phyloP scores from a whole-genome alignment of 495 filamentous ascomycete species.

The Parathielavia appendiculata region DNA sequence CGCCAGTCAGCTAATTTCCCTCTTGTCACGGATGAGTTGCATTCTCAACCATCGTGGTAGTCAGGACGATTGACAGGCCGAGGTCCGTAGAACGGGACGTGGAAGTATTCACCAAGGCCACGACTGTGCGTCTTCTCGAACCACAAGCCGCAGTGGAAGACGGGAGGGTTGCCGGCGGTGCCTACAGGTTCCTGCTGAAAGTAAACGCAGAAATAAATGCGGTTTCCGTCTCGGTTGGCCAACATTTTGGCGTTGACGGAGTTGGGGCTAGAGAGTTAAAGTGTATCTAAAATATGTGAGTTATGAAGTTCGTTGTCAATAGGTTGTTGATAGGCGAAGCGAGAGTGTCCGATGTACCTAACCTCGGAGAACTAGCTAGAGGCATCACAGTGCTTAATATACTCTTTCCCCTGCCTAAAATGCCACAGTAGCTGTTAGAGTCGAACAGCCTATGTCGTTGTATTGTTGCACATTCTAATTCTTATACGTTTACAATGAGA shows the following conservation, averaged over 20 bases:
- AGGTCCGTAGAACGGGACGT: background rate
- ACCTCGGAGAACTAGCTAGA: no score
- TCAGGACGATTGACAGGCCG: background rate
- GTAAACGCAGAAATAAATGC: background rate
- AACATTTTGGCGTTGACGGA: background rate
- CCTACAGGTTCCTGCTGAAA: background rate
- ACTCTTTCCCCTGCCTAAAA: no score
- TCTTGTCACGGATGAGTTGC: background rate
- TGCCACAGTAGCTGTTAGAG: no score
- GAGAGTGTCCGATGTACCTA: no score
- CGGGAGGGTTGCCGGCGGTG: background rate
- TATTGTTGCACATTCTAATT: no score
- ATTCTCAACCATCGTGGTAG: background rate
- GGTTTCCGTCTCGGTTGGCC: background rate
- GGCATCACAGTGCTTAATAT: no score
- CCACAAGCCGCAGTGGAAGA: constrained; percentile 1
- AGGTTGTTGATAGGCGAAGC: no score
- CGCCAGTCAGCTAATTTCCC: background rate
- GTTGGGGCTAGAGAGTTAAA: background rate
- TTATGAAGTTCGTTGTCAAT: no score
- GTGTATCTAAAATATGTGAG: no score
- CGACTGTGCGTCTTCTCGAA: background rate
- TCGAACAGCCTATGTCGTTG: no score
- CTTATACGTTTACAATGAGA: no score
- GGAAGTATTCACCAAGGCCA: background rate